These are phyloP conservation scores for Claviceps cyperi DNA, from an alignment of 2,329 filamentous ascomycete genomes.

Conservation along the genomic window DNA sequence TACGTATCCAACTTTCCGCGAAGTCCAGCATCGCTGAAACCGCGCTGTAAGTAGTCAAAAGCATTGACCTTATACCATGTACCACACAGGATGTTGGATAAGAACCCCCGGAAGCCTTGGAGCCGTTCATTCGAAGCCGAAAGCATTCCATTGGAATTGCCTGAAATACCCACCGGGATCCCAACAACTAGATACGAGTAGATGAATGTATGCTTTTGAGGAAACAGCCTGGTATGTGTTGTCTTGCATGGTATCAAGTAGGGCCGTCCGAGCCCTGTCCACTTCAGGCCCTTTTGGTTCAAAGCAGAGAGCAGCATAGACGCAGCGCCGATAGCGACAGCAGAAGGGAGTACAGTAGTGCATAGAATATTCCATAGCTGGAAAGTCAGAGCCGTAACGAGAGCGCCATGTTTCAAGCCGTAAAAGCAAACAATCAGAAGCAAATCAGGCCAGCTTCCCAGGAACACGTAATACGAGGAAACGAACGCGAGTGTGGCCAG, in stretches of 20 bases:
- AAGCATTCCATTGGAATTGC: slow-evolving; percentile 39
- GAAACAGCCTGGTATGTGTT: slow-evolving; percentile 51
- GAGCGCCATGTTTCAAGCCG: not conserved
- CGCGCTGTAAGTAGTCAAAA: slow-evolving; percentile 46
- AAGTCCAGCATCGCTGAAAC: slow-evolving; percentile 35
- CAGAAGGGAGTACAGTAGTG: not conserved
- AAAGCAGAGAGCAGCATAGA: not conserved
- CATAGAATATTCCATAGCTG: not conserved
- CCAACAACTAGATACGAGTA: slow-evolving; percentile 60
- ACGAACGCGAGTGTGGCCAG: not conserved
- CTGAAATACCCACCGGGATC: slow-evolving; percentile 49
- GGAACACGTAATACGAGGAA: slow-evolving; percentile 9
- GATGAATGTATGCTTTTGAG: slow-evolving; percentile 50
- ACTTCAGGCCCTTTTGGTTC: not conserved
- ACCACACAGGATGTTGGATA: slow-evolving; percentile 2
- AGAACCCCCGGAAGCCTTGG: not conserved
- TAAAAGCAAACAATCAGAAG: slow-evolving; percentile 4
- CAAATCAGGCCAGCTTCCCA: slow-evolving; percentile 12
- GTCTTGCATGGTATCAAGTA: slow-evolving; percentile 51
- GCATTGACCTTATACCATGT: slow-evolving; percentile 46
- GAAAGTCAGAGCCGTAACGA: not conserved
- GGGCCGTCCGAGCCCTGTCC: slow-evolving; percentile 16
- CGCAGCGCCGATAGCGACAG: not conserved
- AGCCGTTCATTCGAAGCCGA: slow-evolving; percentile 25
- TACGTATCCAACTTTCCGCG: slow-evolving; percentile 48